Percentiles rank a stretch among this genome's conserved stretches.
Conservation (phyloP, 1,139 yeast genomes). For the Taphrina sp. region DNA sequence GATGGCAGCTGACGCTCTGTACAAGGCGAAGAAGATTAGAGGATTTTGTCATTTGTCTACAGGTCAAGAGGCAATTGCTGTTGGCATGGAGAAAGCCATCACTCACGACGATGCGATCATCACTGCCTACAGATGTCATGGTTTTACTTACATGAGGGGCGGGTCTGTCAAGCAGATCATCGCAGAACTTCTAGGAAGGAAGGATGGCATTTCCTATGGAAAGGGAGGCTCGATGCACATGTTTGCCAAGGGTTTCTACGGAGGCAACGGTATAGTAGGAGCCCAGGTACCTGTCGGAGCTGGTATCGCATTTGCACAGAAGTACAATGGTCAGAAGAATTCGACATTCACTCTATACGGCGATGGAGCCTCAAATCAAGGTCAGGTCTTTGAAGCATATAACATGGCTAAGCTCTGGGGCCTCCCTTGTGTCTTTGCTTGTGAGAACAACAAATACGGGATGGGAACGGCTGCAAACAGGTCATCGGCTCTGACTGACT, state of each 20-base stretch:
- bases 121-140: conserved; percentile 98
- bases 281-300: conserved; percentile 99
- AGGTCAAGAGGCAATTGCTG: conserved; percentile 98
- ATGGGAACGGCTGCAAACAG: conserved; percentile 98
- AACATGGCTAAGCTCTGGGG: conserved; percentile 99
- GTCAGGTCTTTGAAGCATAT: conserved; percentile 95
- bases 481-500: conserved; percentile 93
- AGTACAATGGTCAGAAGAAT: conserved; percentile 76
- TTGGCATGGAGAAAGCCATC: conserved; percentile 94
- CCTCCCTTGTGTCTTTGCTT: conserved; percentile 88
- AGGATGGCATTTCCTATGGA: conserved; percentile 92
- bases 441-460: conserved; percentile 99
- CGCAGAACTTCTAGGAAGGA: conserved; percentile 95
- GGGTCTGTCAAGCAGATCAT: conserved; percentile 84
- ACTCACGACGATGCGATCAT: conserved; percentile 79
- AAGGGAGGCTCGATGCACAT: conserved; percentile 99
- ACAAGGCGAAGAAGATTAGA: conserved; percentile 96
- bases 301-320: conserved; percentile 95
- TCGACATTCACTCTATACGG: conserved; percentile 91
- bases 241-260: conserved; percentile 92
- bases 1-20: conserved; percentile 97
- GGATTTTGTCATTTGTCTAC: conserved; percentile 98
- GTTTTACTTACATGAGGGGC: conserved; percentile 90
- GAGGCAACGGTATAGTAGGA: conserved; percentile 99
- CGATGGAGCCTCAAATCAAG: conserved; percentile 99